Evolutionary conservation across 208 protist species (phyloP).

Genomic region (Entamoeba nuttalli): DNA sequence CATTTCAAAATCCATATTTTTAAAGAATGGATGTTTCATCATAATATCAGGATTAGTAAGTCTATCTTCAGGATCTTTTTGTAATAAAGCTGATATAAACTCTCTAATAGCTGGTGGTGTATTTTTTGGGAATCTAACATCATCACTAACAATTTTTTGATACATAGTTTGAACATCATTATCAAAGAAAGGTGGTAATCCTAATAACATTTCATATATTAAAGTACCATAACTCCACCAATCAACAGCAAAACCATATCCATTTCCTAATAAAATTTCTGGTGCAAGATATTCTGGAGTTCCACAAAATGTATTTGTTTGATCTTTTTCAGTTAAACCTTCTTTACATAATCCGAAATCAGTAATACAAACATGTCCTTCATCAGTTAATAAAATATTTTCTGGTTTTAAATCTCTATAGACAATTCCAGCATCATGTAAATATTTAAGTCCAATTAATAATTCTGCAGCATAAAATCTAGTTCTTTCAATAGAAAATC

Average conservation of each 20-base stretch:
- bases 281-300: slow-evolving; percentile 52
- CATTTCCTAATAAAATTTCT: slow-evolving; percentile 68
- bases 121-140: slow-evolving; percentile 51
- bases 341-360: slow-evolving; percentile 28
- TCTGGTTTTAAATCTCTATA: slow-evolving; percentile 28
- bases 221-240: slow-evolving; percentile 83
- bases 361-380: slow-evolving; percentile 24
- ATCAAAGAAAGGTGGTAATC: slow-evolving; percentile 65
- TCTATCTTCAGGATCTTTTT: slow-evolving; percentile 11
- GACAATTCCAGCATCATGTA: slow-evolving; percentile 31
- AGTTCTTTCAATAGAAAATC: slow-evolving; percentile 2
- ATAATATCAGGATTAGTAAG: slow-evolving; percentile 46
- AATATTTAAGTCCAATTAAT: slow-evolving; percentile 41
- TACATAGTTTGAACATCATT: slow-evolving; percentile 61
- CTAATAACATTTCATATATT: slow-evolving; percentile 64
- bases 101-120: neutral
- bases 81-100: neutral
- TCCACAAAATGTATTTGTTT: slow-evolving; percentile 24
- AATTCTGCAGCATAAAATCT: slow-evolving; percentile 47
- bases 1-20: slow-evolving; percentile 66
- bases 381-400: slow-evolving; percentile 19
- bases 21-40: slow-evolving; percentile 82
- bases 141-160: slow-evolving; percentile 62
- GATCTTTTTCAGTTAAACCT: neutral
- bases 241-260: slow-evolving; percentile 78